Conservation (phyloP, 1,139 yeast species). For the Tardiomyces depauwii region DNA sequence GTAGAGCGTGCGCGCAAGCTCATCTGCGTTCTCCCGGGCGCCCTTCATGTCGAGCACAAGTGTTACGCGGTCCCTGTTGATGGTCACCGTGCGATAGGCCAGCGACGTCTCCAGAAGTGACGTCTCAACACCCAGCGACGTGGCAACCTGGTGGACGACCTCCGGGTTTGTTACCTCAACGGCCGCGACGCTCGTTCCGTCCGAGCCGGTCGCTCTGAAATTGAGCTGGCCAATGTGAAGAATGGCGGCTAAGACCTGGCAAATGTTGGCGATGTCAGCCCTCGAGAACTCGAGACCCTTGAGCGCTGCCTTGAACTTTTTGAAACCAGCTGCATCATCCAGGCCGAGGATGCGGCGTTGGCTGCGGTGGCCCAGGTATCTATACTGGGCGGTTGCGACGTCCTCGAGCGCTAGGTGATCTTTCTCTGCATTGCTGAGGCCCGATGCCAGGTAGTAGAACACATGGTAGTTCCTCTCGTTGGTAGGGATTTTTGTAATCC, state of each 20-base stretch:
- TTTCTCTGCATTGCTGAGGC: slow-evolving; percentile 28
- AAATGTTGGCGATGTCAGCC: slow-evolving; percentile 32
- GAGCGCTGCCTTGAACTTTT: slow-evolving; percentile 27
- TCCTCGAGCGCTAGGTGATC: slow-evolving; percentile 26
- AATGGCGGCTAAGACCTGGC: slow-evolving; percentile 33
- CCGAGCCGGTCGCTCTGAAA: slow-evolving; percentile 24
- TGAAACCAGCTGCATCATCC: slow-evolving; percentile 28
- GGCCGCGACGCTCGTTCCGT: slow-evolving; percentile 26
- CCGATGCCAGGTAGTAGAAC: slow-evolving; percentile 30
- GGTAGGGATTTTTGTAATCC: slow-evolving; percentile 31
- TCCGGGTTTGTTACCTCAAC: slow-evolving; percentile 29
- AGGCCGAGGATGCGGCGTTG: slow-evolving; percentile 27
- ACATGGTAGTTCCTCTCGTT: slow-evolving; percentile 33
- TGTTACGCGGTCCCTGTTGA: slow-evolving; percentile 31
- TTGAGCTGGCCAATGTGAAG: slow-evolving; percentile 32
- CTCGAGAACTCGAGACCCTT: slow-evolving; percentile 28
- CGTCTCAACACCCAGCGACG: slow-evolving; percentile 30
- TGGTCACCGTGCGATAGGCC: slow-evolving; percentile 28
- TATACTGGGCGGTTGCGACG: slow-evolving; percentile 20
- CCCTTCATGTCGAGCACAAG: slow-evolving; percentile 31
- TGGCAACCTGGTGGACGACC: slow-evolving; percentile 26
- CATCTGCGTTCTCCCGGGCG: slow-evolving; percentile 33
- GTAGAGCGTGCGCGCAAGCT: slow-evolving; percentile 31
- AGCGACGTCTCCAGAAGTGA: slow-evolving; percentile 28
- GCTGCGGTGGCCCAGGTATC: slow-evolving; percentile 31